Evolutionary conservation across 169 alveolate genomes (phyloP).

Genomic region (Plasmodium vivax): DNA sequence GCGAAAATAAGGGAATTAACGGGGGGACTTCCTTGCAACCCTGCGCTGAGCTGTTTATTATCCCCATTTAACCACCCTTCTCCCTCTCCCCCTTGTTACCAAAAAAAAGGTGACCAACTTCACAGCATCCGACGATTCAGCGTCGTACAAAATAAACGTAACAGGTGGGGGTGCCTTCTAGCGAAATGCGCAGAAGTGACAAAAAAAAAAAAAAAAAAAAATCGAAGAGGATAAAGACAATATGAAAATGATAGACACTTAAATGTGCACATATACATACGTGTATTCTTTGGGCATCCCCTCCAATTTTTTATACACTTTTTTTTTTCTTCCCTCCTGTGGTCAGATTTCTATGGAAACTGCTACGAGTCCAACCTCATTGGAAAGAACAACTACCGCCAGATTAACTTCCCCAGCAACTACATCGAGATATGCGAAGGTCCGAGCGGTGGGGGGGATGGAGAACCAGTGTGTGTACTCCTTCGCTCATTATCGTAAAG

Average conservation of each 20-base stretch:
- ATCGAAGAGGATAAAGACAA: background rate
- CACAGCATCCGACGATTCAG: slow-evolving; percentile 24
- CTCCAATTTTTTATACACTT: background rate
- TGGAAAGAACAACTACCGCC: background rate
- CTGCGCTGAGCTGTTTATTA: background rate
- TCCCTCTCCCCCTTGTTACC: background rate
- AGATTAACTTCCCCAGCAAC: slow-evolving; percentile 44
- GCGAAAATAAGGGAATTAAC: background rate
- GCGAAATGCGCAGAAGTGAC: background rate
- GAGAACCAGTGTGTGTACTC: background rate
- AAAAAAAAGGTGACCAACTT: slow-evolving; percentile 54
- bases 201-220: background rate
- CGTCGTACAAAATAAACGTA: slow-evolving; percentile 37
- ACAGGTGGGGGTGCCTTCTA: slow-evolving; percentile 1
- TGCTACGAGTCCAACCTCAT: slow-evolving; percentile 45
- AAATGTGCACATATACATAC: background rate
- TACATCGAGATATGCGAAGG: slow-evolving; percentile 47
- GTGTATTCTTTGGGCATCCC: background rate
- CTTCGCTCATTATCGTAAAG: background rate
- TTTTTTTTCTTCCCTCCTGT: background rate
- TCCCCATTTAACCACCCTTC: background rate
- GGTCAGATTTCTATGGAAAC: slow-evolving; percentile 30
- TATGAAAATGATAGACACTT: background rate
- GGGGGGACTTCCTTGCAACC: background rate
- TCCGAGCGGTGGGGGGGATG: background rate